Conservation (phyloP, 352 stramenopile genomes). For the Phytophthora sojae region DNA sequence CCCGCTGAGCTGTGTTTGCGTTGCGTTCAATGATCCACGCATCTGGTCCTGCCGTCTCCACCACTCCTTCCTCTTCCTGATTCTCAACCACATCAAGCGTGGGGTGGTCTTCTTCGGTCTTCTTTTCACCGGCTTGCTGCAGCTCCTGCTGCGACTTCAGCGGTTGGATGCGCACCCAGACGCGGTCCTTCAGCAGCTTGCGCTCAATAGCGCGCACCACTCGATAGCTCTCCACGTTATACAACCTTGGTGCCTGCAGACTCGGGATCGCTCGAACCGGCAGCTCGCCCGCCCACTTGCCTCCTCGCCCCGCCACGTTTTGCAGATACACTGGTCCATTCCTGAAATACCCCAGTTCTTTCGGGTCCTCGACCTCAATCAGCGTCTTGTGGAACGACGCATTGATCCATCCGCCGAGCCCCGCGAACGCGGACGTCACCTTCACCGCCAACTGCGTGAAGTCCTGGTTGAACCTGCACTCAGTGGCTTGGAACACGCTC, state of each 20-base stretch:
- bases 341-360: conserved; percentile 25
- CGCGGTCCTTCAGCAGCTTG: conserved; percentile 78
- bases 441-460: conserved; percentile 77
- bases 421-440: conserved; percentile 63
- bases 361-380: conserved; percentile 65
- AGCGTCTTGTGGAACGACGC: conserved; percentile 61
- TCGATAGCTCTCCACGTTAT: conserved; percentile 61
- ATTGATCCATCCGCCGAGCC: conserved; percentile 73
- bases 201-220: conserved; percentile 67
- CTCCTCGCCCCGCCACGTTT: conserved; percentile 63
- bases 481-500: conserved; percentile 76
- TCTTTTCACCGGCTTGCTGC: conserved; percentile 24
- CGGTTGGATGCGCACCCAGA: conserved; percentile 67
- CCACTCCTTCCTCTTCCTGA: conserved; percentile 20
- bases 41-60: conserved; percentile 29
- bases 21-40: conserved; percentile 85
- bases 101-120: conserved; percentile 21
- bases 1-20: conserved; percentile 69
- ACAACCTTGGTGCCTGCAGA: conserved; percentile 62
- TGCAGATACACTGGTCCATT: conserved; percentile 63
- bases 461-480: conserved; percentile 75
- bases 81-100: conserved; percentile 24
- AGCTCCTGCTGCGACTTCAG: conserved; percentile 18
- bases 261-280: conserved; percentile 69
- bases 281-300: conserved; percentile 71